Evolutionary conservation across 257 asterid species (phyloP), one percentile per base, ranked within the genome.

Genomic region (Ajuga chamaepitys): DNA sequence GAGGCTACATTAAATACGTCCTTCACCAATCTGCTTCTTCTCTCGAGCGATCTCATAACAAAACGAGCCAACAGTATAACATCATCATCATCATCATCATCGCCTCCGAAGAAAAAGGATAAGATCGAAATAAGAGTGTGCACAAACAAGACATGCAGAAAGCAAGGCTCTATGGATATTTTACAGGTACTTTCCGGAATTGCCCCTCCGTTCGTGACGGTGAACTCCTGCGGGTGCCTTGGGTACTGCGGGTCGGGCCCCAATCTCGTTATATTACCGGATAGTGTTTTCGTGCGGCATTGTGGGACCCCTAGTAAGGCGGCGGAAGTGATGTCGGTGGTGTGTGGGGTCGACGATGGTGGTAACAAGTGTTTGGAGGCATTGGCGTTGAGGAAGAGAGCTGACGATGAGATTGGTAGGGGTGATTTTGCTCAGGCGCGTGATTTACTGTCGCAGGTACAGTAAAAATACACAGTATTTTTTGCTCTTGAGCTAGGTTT

Each of bases 161-260:
- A 75, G 78, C 97, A 89, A 60, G 98, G 98, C 0, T 89, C 95
- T 3, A 37, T 85, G n/a, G 89, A 93, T 2, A 64, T 72, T 44
- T 78, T 87, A 75, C 91, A 74, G 42, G 80, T 87, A 20, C 87
- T 93, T 25, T 75, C 97, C 30, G 97, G 91, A 45, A 85, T 89
- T 58, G 80, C 95, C 9, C 95, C 98, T 46, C 87, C 94, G 5
- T 51, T 45, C 66, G 83, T 83, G 5, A 25, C 91, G 12, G 87
- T 93, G 56, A 84, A 77, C 53, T 77, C 97, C 40, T 85, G 95
- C 72, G 98, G 97, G 4, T 93, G 97, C 73, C 88, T 93, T 7
- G 95, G 96, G 17, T 80, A 68, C 41, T 93, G 98, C 52, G 97
- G 96, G 30, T 61, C 94, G 13, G 97, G 96, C 4, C 98, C 98